A percentile compares a stretch with the other conserved stretches of the same genome.
Evolutionary conservation across 495 filamentous ascomycete genomes (phyloP).

Genomic region (Lasiosphaeria miniovina): DNA sequence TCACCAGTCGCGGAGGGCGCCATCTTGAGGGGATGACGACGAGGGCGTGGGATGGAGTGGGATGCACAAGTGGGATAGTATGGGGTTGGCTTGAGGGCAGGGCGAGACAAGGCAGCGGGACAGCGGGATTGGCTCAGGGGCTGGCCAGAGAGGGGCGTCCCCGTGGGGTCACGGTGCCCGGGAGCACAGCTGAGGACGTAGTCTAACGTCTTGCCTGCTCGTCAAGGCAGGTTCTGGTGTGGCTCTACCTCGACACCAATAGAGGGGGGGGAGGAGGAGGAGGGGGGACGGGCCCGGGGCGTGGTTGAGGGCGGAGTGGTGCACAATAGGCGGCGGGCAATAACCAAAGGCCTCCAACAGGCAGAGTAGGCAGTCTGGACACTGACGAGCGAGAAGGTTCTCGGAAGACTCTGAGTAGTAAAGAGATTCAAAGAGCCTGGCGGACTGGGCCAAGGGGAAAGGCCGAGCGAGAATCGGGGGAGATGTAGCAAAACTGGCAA

Average conservation of each 20-base stretch:
- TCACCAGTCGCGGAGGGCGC: constrained; percentile 45
- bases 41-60: constrained; percentile 31
- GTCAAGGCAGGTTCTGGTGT: constrained; percentile 5
- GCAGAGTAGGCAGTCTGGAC: not conserved
- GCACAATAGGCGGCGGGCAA: not conserved
- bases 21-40: constrained; percentile 38
- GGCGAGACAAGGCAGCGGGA: constrained; percentile 14
- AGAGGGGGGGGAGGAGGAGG: constrained; percentile 16
- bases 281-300: constrained; percentile 1
- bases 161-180: constrained; percentile 24
- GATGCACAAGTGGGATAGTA: constrained; percentile 30
- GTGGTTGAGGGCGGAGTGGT: not conserved
- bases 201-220: constrained; percentile 7
- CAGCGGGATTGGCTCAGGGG: constrained; percentile 24
- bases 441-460: constrained; percentile 1
- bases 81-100: constrained; percentile 17
- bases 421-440: not conserved
- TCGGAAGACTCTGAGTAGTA: not conserved
- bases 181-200: constrained; percentile 15
- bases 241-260: constrained; percentile 17
- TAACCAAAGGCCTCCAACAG: not conserved
- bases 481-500: constrained; percentile 19
- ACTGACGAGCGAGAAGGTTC: not conserved
- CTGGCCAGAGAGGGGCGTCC: constrained; percentile 20
- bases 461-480: constrained; percentile 3